Conservation (phyloP, 164 flowering plant species). For the Chloranthus sessilifolius region DNA sequence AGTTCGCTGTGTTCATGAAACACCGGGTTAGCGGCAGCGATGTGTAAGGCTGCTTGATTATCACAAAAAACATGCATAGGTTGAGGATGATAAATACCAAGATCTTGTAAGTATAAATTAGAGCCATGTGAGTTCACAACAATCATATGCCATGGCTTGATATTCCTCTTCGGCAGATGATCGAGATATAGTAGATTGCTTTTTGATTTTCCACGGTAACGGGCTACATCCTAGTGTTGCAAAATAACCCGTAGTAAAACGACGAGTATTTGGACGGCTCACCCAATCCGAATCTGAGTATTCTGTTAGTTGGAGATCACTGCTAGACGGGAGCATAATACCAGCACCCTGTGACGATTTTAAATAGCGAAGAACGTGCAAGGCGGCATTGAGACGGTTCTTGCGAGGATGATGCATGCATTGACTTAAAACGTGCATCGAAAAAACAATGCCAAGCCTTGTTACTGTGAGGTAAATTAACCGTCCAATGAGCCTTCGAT, state of each 20-base stretch:
- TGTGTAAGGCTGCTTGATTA: constrained; percentile 9
- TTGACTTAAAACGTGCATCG: constrained; percentile 11
- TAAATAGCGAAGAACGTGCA: constrained; percentile 4
- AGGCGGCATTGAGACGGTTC: not conserved
- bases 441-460: constrained; percentile 9
- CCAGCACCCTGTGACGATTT: constrained; percentile 8
- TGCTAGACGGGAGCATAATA: not conserved
- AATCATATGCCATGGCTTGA: not conserved
- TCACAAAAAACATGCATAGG: constrained; percentile 7
- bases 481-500: not conserved
- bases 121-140: constrained; percentile 9
- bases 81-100: not conserved
- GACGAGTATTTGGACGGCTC: constrained; percentile 1
- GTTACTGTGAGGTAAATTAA: constrained; percentile 11
- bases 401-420: constrained; percentile 13
- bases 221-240: not conserved
- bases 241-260: constrained; percentile 7
- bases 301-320: not conserved
- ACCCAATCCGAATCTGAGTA: constrained; percentile 8
- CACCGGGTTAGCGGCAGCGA: constrained; percentile 2
- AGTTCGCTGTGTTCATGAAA: constrained; percentile 5
- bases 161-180: constrained; percentile 6
- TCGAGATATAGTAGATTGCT: constrained; percentile 4
- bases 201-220: constrained; percentile 13
- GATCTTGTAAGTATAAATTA: not conserved